Conservation (phyloP, 2,329 filamentous ascomycete genomes). For the Penicillium sp. region DNA sequence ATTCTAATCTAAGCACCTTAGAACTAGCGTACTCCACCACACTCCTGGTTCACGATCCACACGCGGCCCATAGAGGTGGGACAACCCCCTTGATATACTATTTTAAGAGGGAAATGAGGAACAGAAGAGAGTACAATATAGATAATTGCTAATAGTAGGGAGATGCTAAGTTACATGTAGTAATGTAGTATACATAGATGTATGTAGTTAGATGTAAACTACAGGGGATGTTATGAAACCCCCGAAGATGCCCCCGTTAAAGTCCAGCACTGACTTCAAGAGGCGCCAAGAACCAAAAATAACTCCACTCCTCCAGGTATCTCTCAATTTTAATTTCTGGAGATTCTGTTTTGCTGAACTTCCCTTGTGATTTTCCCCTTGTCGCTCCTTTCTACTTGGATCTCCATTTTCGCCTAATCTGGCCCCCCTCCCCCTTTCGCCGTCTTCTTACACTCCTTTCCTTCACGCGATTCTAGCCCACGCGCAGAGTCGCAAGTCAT, state of each 20-base stretch:
- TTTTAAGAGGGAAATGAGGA: background rate
- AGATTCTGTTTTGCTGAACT: constrained; percentile 1
- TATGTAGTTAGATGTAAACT: too few species aligned
- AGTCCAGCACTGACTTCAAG: background rate
- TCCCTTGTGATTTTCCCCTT: constrained; percentile 5
- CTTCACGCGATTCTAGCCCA: constrained; percentile 8
- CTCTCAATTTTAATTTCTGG: constrained; percentile 19
- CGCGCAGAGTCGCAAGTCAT: constrained; percentile 29
- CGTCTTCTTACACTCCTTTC: constrained; percentile 10
- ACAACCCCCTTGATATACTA: constrained; percentile 14
- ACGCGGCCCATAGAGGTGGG: constrained; percentile 24
- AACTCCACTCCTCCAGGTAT: constrained; percentile 17
- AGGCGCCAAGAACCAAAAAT: constrained; percentile 24
- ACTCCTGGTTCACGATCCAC: constrained; percentile 24
- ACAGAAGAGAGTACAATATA: background rate
- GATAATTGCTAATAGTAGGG: too few species aligned
- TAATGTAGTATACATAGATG: too few species aligned
- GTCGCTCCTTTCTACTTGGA: constrained; percentile 15
- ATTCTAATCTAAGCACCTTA: constrained; percentile 21
- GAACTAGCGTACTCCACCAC: constrained; percentile 23
- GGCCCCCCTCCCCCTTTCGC: constrained; percentile 1
- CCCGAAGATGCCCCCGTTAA: background rate
- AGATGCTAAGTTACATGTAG: too few species aligned
- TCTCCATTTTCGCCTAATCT: constrained; percentile 1
- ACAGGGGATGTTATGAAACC: background rate